These are phyloP conservation scores for Kewa caespitosa DNA, from an alignment of 179 eudicot species.

Conservation along the genomic window DNA sequence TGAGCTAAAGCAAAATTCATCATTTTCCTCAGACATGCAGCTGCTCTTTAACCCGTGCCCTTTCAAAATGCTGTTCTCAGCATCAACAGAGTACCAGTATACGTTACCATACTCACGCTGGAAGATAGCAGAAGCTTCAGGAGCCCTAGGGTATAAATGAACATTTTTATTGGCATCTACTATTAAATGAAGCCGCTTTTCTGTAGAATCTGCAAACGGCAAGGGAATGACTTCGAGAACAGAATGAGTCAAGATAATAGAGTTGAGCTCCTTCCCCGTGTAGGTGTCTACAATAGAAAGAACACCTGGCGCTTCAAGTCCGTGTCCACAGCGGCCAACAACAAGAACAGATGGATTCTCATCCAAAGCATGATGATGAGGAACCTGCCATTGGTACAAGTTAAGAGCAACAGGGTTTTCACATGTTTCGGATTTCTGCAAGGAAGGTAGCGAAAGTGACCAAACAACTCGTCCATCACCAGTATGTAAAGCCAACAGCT, in stretches of 20 bases:
- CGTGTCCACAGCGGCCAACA: constrained; percentile 78
- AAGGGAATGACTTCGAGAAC: constrained; percentile 75
- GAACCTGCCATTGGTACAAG: constrained; percentile 90
- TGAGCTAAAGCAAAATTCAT: constrained; percentile 71
- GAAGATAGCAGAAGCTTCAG: constrained; percentile 73
- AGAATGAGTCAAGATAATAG: constrained; percentile 55
- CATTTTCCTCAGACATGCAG: constrained; percentile 49
- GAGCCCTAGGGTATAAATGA: constrained; percentile 77
- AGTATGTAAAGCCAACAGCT: constrained; percentile 85
- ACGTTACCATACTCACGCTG: constrained; percentile 61
- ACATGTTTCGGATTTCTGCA: constrained; percentile 72
- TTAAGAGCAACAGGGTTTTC: constrained; percentile 61
- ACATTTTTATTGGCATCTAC: constrained; percentile 58
- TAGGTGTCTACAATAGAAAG: constrained; percentile 80
- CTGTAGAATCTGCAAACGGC: constrained; percentile 83
- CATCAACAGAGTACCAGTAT: constrained; percentile 92
- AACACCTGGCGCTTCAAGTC: constrained; percentile 61
- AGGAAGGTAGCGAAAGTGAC: constrained; percentile 65
- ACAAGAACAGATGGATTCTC: constrained; percentile 87
- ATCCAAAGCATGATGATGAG: constrained; percentile 96
- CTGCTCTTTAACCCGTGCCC: constrained; percentile 68
- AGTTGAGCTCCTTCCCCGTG: constrained; percentile 65
- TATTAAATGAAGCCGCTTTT: constrained; percentile 80
- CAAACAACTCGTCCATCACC: constrained; percentile 97
- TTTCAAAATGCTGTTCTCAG: constrained; percentile 58